Evolutionary conservation across 148 eudicot genomes (phyloP).

Genomic region (Persicaria maculosa): DNA sequence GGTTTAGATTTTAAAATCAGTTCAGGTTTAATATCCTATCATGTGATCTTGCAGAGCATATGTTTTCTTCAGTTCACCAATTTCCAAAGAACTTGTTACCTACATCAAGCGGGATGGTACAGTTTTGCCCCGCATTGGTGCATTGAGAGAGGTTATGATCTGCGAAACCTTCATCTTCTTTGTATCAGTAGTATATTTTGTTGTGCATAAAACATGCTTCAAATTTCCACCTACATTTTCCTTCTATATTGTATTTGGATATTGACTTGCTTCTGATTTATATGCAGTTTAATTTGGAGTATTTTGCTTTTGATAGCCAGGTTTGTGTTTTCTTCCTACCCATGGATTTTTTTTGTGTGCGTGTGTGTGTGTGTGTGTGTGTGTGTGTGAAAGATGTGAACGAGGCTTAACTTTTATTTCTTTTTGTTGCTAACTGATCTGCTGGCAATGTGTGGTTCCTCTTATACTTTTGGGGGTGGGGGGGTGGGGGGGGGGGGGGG

Average conservation of each 20-base stretch:
- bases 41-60: conserved; percentile 51
- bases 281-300: conserved; percentile 97
- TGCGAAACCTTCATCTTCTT: neutral
- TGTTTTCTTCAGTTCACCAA: conserved; percentile 85
- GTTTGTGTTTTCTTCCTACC: conserved; percentile 25
- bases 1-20: neutral
- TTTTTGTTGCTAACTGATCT: conserved; percentile 2
- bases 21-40: conserved; percentile 7
- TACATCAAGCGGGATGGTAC: conserved; percentile 62
- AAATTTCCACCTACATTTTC: neutral
- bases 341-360: neutral
- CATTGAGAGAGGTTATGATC: conserved; percentile 72
- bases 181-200: neutral
- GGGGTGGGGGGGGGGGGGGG: neutral
- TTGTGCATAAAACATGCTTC: neutral
- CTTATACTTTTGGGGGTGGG: neutral
- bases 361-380: too few relatives aligned
- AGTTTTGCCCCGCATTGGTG: conserved; percentile 68
- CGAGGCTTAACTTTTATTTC: neutral
- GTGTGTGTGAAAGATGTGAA: neutral
- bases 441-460: neutral
- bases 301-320: conserved; percentile 90
- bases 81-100: conserved; percentile 58
- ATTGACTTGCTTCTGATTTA: conserved; percentile 18
- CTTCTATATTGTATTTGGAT: neutral